Base-by-base conservation (phyloP, 1,284 basidiomycete genomes). In the Rhizoctonia solani region DNA sequence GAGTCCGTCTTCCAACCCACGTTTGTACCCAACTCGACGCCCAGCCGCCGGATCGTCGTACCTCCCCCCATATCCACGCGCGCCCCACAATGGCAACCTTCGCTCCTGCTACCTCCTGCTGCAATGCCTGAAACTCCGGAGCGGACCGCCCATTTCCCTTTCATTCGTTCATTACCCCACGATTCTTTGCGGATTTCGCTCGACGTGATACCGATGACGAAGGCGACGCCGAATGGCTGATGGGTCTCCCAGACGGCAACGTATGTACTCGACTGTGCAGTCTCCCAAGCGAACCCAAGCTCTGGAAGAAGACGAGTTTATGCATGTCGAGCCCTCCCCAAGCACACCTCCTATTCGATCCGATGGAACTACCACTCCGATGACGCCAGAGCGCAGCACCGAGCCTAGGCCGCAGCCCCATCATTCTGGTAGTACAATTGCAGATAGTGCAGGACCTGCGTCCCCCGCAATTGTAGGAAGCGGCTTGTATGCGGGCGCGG, bases 381-480 rank as follows among this genome's bases (percentile, higher is more conserved):
- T 65, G 50, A 65, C 61, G 16, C 61, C 61, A 4, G 61, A 65
- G 49, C 61, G 61, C 32, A 53, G 50, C 25, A 30, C 61, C n/a
- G 61, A 50, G 1, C 61, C 61, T 19, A 52, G 61, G 21, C 61
- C 61, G 16, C 61, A 65, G 1, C 61, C 61, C 44, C 61, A 65
- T 19, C 61, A 65, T n/a, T 65, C 61, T 29, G 61, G 61, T 44
- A 65, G 61, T 50, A 65, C 61, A 21, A 50, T 27, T n/a, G 61
- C 49, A 19, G 61, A 65, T 21, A 65, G 61, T 19, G 21, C 61
- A 13, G 61, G 61, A 1, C 61, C 61, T 19, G 61, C 49, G 25
- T 65, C 61, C 8, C 61, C 61, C 16, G 61, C 49, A 1, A 39
- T 37, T 21, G 44, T 21, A 19, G 61, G 61, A 52, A 27, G 16